These are phyloP conservation scores for Albugo candida DNA, from an alignment of 352 stramenopile genomes.

Conservation along the genomic window DNA sequence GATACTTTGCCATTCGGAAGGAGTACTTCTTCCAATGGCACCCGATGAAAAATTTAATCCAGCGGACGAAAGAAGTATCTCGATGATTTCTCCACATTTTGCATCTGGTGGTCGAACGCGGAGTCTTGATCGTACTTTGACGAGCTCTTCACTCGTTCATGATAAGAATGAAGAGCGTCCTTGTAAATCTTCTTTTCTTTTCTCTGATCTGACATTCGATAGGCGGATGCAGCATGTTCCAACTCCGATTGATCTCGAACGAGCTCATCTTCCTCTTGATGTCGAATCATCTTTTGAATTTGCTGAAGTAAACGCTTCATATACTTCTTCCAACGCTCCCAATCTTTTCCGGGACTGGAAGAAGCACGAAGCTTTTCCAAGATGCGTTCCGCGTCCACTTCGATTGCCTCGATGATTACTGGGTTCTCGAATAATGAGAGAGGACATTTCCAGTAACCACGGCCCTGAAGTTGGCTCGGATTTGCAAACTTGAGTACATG, in stretches of 20 bases:
- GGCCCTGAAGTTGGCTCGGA: background rate
- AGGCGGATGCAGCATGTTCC: background rate
- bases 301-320: background rate
- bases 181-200: background rate
- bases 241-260: background rate
- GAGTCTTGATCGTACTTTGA: conserved; percentile 6
- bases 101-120: conserved; percentile 2
- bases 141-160: conserved; percentile 2
- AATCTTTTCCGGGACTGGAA: conserved; percentile 2
- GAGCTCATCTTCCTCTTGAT: conserved; percentile 1
- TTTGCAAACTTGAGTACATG: background rate
- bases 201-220: background rate
- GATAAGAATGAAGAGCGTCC: conserved; percentile 1
- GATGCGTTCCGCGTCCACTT: conserved; percentile 1
- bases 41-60: conserved; percentile 2
- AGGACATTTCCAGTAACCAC: background rate
- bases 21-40: conserved; percentile 1
- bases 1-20: conserved; percentile 4
- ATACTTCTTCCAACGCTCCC: conserved; percentile 6
- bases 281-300: conserved; percentile 2
- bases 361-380: background rate
- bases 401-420: background rate
- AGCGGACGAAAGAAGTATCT: conserved; percentile 5
- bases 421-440: conserved; percentile 4
- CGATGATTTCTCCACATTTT: conserved; percentile 1